Conservation (phyloP, 1,284 basidiomycete species). For the Sutorius eximius region DNA sequence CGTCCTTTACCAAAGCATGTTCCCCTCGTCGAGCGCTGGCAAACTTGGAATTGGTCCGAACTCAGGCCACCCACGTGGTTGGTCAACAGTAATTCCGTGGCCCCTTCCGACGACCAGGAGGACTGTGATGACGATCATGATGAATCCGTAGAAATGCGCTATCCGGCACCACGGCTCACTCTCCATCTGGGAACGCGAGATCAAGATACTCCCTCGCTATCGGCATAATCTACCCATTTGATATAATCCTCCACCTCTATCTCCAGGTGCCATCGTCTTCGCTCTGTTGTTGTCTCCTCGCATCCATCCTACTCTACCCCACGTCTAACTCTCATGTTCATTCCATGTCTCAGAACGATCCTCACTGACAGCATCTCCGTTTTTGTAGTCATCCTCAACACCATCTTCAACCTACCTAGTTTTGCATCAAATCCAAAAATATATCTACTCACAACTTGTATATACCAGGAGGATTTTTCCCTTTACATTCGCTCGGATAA, state of each 20-base stretch:
- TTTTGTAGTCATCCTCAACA: constrained; percentile 26
- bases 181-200: constrained; percentile 9
- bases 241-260: constrained; percentile 7
- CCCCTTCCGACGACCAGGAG: constrained; percentile 19
- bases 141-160: constrained; percentile 16
- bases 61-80: constrained; percentile 31
- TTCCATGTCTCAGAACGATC: constrained; percentile 16
- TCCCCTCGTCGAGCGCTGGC: constrained; percentile 31
- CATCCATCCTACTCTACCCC: constrained; percentile 29
- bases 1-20: constrained; percentile 23
- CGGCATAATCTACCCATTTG: constrained; percentile 16
- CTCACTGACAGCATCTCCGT: constrained; percentile 22
- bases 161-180: constrained; percentile 14
- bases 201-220: constrained; percentile 15
- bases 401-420: constrained; percentile 11
- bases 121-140: constrained; percentile 25
- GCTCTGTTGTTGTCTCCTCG: constrained; percentile 18
- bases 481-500: constrained; percentile 21
- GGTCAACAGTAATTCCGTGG: constrained; percentile 1
- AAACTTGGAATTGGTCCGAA: constrained; percentile 36
- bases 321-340: constrained; percentile 20
- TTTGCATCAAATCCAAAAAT: constrained; percentile 21
- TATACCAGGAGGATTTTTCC: constrained; percentile 23
- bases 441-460: constrained; percentile 28
- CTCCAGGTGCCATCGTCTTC: constrained; percentile 13